phyloP scores from a whole-genome alignment of 1,284 basidiomycete species.

The Boletellus deceptivus region DNA sequence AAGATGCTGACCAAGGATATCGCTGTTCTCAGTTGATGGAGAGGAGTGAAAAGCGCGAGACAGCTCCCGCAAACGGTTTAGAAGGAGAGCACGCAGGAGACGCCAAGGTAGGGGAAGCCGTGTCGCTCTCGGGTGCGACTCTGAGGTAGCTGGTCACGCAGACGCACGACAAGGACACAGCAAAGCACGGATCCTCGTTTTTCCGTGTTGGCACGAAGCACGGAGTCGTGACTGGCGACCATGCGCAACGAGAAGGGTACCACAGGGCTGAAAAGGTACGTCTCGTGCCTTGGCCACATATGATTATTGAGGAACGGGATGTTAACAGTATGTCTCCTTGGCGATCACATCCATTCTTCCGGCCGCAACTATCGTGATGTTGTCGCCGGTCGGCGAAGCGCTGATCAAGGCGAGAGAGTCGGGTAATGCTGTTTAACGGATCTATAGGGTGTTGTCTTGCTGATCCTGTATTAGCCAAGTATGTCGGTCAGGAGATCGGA shows the following conservation, averaged over 20 bases:
- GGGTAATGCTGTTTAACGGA: constrained; percentile 11
- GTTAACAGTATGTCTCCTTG: constrained; percentile 24
- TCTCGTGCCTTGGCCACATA: not conserved
- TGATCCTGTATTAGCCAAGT: constrained; percentile 14
- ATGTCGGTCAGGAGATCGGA: constrained; percentile 19
- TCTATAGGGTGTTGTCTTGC: not conserved
- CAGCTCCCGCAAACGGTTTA: no score
- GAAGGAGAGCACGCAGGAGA: not conserved
- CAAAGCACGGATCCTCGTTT: constrained; percentile 19
- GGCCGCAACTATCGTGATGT: constrained; percentile 12
- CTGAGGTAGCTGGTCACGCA: not conserved
- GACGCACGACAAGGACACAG: constrained; percentile 2
- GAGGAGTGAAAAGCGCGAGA: not conserved
- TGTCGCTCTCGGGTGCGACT: not conserved
- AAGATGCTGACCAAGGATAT: not conserved
- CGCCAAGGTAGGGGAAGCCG: not conserved
- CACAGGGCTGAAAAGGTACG: constrained; percentile 20
- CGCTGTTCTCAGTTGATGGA: not conserved
- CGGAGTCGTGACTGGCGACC: constrained; percentile 4
- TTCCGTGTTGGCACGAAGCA: constrained; percentile 13
- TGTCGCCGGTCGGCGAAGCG: constrained; percentile 27
- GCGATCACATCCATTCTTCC: constrained; percentile 31
- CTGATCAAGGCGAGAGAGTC: constrained; percentile 23
- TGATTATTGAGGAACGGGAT: not conserved
- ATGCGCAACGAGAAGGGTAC: constrained; percentile 19